Base-by-base conservation (phyloP, 352 stramenopile genomes). In the Globisporangium sylvaticum region DNA sequence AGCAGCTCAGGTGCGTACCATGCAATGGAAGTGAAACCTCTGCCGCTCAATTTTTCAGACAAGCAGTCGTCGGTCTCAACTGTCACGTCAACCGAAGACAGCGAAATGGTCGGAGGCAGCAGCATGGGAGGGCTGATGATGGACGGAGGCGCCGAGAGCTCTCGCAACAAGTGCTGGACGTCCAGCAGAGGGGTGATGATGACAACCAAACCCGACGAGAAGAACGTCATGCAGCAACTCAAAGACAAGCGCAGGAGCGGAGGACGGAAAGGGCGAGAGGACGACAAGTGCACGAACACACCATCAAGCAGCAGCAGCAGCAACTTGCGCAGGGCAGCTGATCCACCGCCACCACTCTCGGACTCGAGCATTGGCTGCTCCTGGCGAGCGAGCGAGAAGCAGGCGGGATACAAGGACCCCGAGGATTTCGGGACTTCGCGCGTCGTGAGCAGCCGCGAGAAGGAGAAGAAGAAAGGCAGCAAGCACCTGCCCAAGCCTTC, bases 161-260 rank as follows among this genome's bases (percentile, higher is more conserved):
- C 74, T 9, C 68, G 79, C 42, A 80, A 67, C n/a, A 79, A 78
- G 58, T 73, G 64, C 42, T 77, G 70, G 70, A 76, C 68, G 46
- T 71, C 74, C 10, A 80, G 61, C 56, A 75, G 76, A 50, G 15
- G 22, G n/a, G 10, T 39, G 6, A 22, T 52, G 37, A 29, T 20
- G 20, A 10, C 54, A 14, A 63, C 42, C 12, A 69, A 58, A 20
- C 65, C 75, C 18, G 79, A 87, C 52, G 79, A 87, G 24, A 87
- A 85, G 61, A 71, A 32, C 24, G 31, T 66, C 5, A 20, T 65
- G n/a, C 6, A 65, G 24, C 44, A 44, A 1, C 20, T 54, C 44
- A 81, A 76, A 62, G 77, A 87, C 4, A 85, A 84, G 66, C 70
- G 77, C 22, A 70, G 75, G 32, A 83, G 71, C 44, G 76, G 77